Conservation (phyloP, 768 basidiomycete genomes). For the Lactifluus rugatus region DNA sequence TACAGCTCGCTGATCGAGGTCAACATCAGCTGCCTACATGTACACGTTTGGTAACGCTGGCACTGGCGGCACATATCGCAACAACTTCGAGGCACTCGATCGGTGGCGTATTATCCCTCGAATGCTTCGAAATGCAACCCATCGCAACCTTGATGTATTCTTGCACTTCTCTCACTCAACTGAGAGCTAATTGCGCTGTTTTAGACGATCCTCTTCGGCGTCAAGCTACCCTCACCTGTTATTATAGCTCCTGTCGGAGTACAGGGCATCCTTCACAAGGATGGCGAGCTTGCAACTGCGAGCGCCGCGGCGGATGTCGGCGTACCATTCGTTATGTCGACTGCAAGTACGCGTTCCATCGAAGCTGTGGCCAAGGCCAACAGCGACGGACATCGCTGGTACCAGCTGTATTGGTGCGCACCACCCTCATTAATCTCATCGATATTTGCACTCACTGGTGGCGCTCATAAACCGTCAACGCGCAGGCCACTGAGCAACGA, state of each 20-base stretch:
- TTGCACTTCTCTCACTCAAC: slow-evolving; percentile 8
- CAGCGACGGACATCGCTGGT: slow-evolving; percentile 63
- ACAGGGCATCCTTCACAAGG: slow-evolving; percentile 61
- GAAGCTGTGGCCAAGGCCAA: slow-evolving; percentile 72
- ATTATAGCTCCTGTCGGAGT: slow-evolving; percentile 63
- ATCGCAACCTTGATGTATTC: slow-evolving; percentile 48
- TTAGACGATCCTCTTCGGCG: slow-evolving; percentile 64
- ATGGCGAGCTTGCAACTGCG: slow-evolving; percentile 64
- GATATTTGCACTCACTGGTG: neutral
- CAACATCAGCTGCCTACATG: slow-evolving; percentile 48
- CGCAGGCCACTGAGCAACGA: slow-evolving; percentile 55
- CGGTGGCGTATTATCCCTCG: slow-evolving; percentile 71
- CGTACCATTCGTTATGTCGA: slow-evolving; percentile 67
- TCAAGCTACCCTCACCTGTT: slow-evolving; percentile 49
- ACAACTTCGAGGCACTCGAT: slow-evolving; percentile 55
- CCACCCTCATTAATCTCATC: neutral
- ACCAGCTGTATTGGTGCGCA: slow-evolving; percentile 67
- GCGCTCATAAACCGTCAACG: neutral
- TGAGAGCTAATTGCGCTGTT: neutral
- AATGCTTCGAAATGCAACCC: slow-evolving; percentile 57
- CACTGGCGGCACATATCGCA: slow-evolving; percentile 50
- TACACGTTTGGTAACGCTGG: slow-evolving; percentile 78
- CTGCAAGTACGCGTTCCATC: slow-evolving; percentile 61
- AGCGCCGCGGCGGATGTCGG: slow-evolving; percentile 52
- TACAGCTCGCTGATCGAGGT: neutral